Evolutionary conservation across 2,329 filamentous ascomycete genomes (phyloP).

Genomic region (Hymenoscyphus albidus): DNA sequence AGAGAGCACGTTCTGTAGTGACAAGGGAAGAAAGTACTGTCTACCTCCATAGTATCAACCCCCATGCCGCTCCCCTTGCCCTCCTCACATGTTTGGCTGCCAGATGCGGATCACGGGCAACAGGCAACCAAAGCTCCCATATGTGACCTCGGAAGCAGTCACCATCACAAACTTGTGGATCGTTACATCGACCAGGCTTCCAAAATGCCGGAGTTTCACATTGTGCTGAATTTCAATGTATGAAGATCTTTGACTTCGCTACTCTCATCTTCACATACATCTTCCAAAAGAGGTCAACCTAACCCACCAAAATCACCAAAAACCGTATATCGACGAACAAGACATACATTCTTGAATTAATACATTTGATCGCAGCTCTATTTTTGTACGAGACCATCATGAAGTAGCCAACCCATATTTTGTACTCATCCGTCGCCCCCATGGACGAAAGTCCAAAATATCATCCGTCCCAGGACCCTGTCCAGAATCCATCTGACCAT

Average conservation of each 20-base stretch:
- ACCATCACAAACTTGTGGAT: background rate
- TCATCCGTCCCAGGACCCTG: background rate
- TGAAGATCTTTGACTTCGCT: background rate
- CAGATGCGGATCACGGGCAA: too few species aligned
- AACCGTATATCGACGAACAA: background rate
- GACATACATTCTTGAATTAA: conserved; percentile 10
- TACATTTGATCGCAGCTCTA: conserved; percentile 7
- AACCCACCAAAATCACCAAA: background rate
- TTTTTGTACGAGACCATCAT: background rate
- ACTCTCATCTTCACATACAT: background rate
- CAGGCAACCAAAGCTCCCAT: background rate
- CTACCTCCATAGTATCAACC: too few species aligned
- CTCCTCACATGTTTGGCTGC: too few species aligned
- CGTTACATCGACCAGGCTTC: background rate
- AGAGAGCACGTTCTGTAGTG: too few species aligned
- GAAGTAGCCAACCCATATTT: conserved; percentile 6
- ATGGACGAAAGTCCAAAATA: background rate
- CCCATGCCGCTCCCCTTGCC: too few species aligned
- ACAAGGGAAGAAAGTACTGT: too few species aligned
- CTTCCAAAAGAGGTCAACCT: background rate
- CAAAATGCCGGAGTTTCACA: background rate
- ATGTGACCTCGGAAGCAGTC: background rate
- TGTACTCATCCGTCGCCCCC: conserved; percentile 3
- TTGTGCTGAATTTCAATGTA: background rate
- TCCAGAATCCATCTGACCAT: background rate